Percentiles rank a stretch among this genome's conserved stretches.
phyloP scores from a whole-genome alignment of 495 filamentous ascomycete genomes.

The Hypomontagnella submonticulosa region DNA sequence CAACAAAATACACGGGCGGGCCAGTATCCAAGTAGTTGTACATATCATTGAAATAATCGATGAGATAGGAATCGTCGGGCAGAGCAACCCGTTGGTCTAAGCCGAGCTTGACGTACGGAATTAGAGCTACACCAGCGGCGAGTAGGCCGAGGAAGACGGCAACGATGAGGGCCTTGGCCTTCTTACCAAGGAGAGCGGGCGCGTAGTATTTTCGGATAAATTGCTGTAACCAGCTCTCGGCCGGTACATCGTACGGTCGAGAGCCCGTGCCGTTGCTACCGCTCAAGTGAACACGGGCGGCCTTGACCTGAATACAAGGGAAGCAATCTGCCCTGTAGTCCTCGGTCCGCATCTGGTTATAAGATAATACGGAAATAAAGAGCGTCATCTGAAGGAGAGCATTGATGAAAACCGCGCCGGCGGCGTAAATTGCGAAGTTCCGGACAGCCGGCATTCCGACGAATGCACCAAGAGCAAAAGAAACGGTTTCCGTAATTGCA shows the following conservation, averaged over 20 bases:
- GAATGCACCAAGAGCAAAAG: slow-evolving; percentile 90
- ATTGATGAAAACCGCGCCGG: slow-evolving; percentile 96
- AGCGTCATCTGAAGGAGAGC: slow-evolving; percentile 94
- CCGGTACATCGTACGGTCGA: slow-evolving; percentile 71
- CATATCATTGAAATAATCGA: slow-evolving; percentile 94
- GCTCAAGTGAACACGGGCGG: slow-evolving; percentile 64
- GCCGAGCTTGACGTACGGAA: slow-evolving; percentile 86
- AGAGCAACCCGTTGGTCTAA: slow-evolving; percentile 95
- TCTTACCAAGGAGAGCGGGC: slow-evolving; percentile 79
- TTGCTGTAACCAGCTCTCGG: slow-evolving; percentile 81
- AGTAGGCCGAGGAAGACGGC: slow-evolving; percentile 89
- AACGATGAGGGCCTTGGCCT: slow-evolving; percentile 78
- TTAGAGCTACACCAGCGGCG: slow-evolving; percentile 80
- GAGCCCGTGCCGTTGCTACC: slow-evolving; percentile 49
- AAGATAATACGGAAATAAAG: slow-evolving; percentile 89
- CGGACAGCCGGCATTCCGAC: slow-evolving; percentile 97
- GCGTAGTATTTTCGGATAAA: slow-evolving; percentile 93
- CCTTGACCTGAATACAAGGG: slow-evolving; percentile 82
- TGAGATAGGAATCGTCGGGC: slow-evolving; percentile 90
- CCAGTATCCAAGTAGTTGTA: slow-evolving; percentile 91
- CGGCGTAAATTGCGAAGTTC: slow-evolving; percentile 96
- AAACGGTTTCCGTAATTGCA: slow-evolving; percentile 89
- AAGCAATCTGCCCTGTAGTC: slow-evolving; percentile 90
- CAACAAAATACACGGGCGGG: slow-evolving; percentile 96
- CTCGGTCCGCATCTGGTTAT: slow-evolving; percentile 91